A percentile compares a stretch with the other conserved stretches of the same genome.
Evolutionary conservation across 768 basidiomycete genomes (phyloP).

Genomic region (Kwoniella botswanensis): DNA sequence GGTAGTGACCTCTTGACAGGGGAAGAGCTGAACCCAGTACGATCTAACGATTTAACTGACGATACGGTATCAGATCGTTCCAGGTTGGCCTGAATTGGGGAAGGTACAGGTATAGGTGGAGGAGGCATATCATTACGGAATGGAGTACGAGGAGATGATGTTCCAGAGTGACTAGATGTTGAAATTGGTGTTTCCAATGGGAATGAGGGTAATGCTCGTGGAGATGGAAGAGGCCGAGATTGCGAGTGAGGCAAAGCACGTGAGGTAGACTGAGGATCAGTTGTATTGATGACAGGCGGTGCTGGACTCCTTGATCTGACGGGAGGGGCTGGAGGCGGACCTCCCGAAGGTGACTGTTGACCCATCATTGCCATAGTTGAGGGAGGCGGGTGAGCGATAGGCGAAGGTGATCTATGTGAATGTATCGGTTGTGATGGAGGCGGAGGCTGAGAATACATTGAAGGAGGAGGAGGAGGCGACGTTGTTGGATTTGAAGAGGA

Average conservation of each 20-base stretch:
- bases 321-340: conserved; percentile 25
- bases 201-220: conserved; percentile 3
- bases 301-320: conserved; percentile 26
- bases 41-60: conserved; percentile 52
- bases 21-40: conserved; percentile 28
- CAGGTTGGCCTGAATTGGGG: conserved; percentile 31
- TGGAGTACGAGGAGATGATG: conserved; percentile 15
- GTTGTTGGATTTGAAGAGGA: neutral
- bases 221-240: conserved; percentile 20
- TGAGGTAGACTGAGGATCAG: neutral
- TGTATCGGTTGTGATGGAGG: neutral
- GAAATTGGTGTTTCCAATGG: conserved; percentile 17
- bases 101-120: conserved; percentile 5
- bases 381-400: conserved; percentile 9
- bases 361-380: conserved; percentile 27
- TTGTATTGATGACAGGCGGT: neutral
- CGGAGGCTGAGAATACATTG: neutral
- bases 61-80: conserved; percentile 54
- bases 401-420: conserved; percentile 11
- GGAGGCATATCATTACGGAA: conserved; percentile 7
- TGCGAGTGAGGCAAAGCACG: conserved; percentile 7
- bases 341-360: conserved; percentile 5
- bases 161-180: conserved; percentile 9
- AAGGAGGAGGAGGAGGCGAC: conserved; percentile 9
- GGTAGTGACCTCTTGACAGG: conserved; percentile 44